These are phyloP conservation scores for Cyberlindnera samutprakarnensis DNA, from an alignment of 805 yeast species.

Conservation along the genomic window DNA sequence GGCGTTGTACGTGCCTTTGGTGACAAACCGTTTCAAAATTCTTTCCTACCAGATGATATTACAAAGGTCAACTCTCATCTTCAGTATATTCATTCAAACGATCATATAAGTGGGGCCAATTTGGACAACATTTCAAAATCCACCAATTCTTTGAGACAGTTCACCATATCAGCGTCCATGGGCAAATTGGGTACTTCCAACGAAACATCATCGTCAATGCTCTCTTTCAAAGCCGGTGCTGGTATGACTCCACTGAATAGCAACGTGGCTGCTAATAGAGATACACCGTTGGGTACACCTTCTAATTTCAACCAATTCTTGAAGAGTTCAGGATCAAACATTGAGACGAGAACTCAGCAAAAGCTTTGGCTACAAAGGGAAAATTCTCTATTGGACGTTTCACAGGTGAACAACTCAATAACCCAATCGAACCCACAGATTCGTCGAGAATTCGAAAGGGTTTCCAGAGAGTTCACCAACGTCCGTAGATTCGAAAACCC, in stretches of 20 bases:
- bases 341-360: slow-evolving; percentile 75
- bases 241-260: slow-evolving; percentile 8
- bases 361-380: slow-evolving; percentile 80
- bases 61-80: slow-evolving; percentile 5
- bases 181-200: slow-evolving; percentile 7
- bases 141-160: slow-evolving; percentile 19
- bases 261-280: slow-evolving; percentile 2
- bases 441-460: slow-evolving; percentile 71
- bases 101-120: slow-evolving; percentile 17
- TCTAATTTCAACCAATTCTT: slow-evolving; percentile 36
- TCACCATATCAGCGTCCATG: slow-evolving; percentile 14
- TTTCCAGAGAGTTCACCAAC: slow-evolving; percentile 65
- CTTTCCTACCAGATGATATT: slow-evolving; percentile 14
- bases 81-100: slow-evolving; percentile 23
- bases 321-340: slow-evolving; percentile 27
- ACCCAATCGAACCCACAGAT: slow-evolving; percentile 36
- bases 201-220: slow-evolving; percentile 13
- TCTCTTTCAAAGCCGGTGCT: slow-evolving; percentile 20
- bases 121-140: slow-evolving; percentile 10
- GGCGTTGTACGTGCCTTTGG: slow-evolving; percentile 39
- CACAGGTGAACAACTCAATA: slow-evolving; percentile 8
- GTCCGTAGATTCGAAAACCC: slow-evolving; percentile 69
- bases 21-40: slow-evolving; percentile 23
- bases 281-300: slow-evolving; percentile 19
- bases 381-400: slow-evolving; percentile 55